Base-by-base conservation (phyloP, 2,329 filamentous ascomycete genomes). In the Diplodia corticola region DNA sequence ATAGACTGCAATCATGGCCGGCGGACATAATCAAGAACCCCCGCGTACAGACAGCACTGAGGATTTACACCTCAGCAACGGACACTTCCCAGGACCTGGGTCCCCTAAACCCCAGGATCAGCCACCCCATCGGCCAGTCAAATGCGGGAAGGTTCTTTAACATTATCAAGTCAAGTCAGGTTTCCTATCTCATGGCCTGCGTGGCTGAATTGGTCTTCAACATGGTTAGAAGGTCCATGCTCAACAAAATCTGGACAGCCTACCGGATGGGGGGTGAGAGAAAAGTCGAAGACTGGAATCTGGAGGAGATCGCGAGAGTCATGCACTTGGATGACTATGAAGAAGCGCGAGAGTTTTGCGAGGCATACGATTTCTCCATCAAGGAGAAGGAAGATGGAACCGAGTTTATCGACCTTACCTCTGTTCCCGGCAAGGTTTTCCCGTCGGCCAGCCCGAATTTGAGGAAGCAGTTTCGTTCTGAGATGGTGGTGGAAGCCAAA, bases 141-240 rank as follows among this genome's bases (percentile, higher is more conserved):
- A 86, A 88, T 68, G 86, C 84, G 74, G 76, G 81, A 55, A 78
- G 80, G 2, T 89, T 89, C 70, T 89, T 87, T 80, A 80, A 78
- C 10, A 71, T 87, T 20, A 74, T 89, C 49, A 79, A 80, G 64
- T 88, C 86, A 0, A 79, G 79, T 3, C 78, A 80, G 35, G 81
- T 86, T 1, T 85, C 87, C 0, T 89, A 88, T 70, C 76, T 89
- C 7, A 86, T 88, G 83, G 86, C 84, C 7, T 89, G 87, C 74
- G 85, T 88, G 26, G 85, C 86, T 1, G 87, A 89, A 70, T 83
- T 88, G 12, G 85, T 85, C 68, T 89, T 89, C 75, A 85, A 84
- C 64, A 77, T 84, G 28, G 77, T 89, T 50, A 84, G 87, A 12
- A 81, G 84, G 60, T 83, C 81, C 26, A 82, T 84, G 5, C 79